These are phyloP conservation scores for Circinella umbellata DNA, from an alignment of 371 early-diverging fungal genomes.

Conservation along the genomic window DNA sequence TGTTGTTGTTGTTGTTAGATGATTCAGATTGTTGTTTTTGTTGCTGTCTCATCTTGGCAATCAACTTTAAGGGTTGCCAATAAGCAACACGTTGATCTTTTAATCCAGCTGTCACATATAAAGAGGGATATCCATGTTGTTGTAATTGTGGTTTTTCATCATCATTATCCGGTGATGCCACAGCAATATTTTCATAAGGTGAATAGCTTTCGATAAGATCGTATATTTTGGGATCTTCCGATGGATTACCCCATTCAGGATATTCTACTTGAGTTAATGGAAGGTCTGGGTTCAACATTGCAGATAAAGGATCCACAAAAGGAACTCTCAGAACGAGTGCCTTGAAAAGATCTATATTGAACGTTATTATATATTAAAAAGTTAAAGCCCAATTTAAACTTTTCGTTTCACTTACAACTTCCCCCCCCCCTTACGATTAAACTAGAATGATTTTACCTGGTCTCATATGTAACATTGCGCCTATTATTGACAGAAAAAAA, in stretches of 20 bases:
- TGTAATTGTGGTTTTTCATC: slow-evolving; percentile 3
- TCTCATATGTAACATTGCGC: slow-evolving; percentile 70
- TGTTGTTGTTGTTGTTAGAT: background rate
- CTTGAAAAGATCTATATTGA: slow-evolving; percentile 65
- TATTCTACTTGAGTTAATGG: slow-evolving; percentile 83
- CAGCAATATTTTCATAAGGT: slow-evolving; percentile 78
- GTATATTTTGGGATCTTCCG: slow-evolving; percentile 53
- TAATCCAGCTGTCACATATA: slow-evolving; percentile 78
- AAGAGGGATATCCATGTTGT: slow-evolving; percentile 47
- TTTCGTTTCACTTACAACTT: background rate
- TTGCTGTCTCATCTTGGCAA: slow-evolving; percentile 46
- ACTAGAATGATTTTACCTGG: slow-evolving; percentile 41
- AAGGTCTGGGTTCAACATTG: slow-evolving; percentile 77
- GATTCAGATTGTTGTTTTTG: slow-evolving; percentile 6
- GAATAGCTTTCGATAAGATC: slow-evolving; percentile 69
- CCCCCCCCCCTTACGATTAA: too few species aligned
- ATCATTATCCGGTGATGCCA: too few species aligned
- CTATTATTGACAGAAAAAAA: slow-evolving; percentile 28
- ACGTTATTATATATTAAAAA: slow-evolving; percentile 8
- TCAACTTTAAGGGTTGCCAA: slow-evolving; percentile 80
- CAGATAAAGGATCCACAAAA: slow-evolving; percentile 83
- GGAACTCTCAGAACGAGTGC: slow-evolving; percentile 84
- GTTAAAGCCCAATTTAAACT: background rate
- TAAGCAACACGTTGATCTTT: slow-evolving; percentile 80
- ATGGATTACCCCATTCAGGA: slow-evolving; percentile 89